phyloP scores from a whole-genome alignment of 1,139 yeast species.

The Kazachstania sp. region DNA sequence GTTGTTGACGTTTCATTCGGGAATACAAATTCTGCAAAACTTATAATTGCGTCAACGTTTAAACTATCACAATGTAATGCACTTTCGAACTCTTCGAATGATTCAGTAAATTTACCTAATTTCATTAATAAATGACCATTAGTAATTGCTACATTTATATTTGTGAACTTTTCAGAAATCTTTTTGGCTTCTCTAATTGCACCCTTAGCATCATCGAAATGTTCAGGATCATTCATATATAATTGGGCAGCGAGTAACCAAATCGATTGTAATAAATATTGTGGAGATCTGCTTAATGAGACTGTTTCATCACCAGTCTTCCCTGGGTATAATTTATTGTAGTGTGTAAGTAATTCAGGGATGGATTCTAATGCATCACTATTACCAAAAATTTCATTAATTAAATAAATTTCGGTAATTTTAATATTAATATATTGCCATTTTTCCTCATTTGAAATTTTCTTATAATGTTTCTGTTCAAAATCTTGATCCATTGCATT shows the following conservation, averaged over 20 bases:
- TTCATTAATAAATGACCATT: slow-evolving; percentile 43
- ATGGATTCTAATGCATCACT: slow-evolving; percentile 55
- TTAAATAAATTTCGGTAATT: slow-evolving; percentile 63
- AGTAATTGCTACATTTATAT: slow-evolving; percentile 44
- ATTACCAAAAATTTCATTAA: slow-evolving; percentile 56
- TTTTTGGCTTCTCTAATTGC: slow-evolving; percentile 68
- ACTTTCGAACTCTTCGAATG: slow-evolving; percentile 60
- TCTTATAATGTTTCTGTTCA: slow-evolving; percentile 6
- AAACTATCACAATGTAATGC: slow-evolving; percentile 48
- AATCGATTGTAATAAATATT: slow-evolving; percentile 45
- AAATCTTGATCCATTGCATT: slow-evolving; percentile 25
- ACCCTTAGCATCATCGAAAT: slow-evolving; percentile 50
- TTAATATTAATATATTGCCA: slow-evolving; percentile 61
- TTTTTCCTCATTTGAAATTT: slow-evolving; percentile 36
- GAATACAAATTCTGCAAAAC: slow-evolving; percentile 52
- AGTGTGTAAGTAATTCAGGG: slow-evolving; percentile 57
- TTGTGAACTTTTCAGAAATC: slow-evolving; percentile 19
- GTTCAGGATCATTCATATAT: slow-evolving; percentile 38
- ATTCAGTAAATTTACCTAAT: slow-evolving; percentile 31
- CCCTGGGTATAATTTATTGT: slow-evolving; percentile 16
- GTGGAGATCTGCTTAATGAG: slow-evolving; percentile 15
- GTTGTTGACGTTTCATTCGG: slow-evolving; percentile 16
- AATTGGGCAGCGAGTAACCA: slow-evolving; percentile 73
- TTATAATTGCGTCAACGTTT: slow-evolving; percentile 55
- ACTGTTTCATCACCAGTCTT: slow-evolving; percentile 1